Percentiles rank a stretch among this genome's conserved stretches.
These are phyloP conservation scores for Diatrype stigma DNA, from an alignment of 2,329 filamentous ascomycete genomes.

Conservation along the genomic window DNA sequence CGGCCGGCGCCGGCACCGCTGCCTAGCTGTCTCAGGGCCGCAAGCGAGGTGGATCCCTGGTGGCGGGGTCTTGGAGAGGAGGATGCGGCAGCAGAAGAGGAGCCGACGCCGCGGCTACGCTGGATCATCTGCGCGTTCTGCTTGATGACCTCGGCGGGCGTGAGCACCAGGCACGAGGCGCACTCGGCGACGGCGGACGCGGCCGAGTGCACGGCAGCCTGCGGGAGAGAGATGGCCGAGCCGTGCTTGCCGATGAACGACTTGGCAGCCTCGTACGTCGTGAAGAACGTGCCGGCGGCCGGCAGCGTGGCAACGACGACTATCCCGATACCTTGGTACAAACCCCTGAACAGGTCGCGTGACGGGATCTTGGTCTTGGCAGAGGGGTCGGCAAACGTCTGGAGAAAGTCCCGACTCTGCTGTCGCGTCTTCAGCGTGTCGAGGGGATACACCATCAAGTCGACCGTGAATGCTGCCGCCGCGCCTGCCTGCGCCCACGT, in stretches of 20 bases:
- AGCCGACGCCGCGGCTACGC: conserved; percentile 18
- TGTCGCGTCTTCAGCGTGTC: conserved; percentile 87
- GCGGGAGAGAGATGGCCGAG: conserved; percentile 50
- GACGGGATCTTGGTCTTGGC: conserved; percentile 48
- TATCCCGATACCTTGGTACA: conserved; percentile 85
- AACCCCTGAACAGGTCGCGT: conserved; percentile 53
- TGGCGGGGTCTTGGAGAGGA: neutral
- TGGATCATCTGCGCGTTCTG: conserved; percentile 86
- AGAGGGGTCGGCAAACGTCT: conserved; percentile 56
- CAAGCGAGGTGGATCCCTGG: conserved; percentile 38
- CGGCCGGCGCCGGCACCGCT: conserved; percentile 52
- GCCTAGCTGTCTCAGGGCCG: conserved; percentile 45
- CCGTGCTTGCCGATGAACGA: conserved; percentile 49
- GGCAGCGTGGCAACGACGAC: conserved; percentile 84
- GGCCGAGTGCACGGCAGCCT: conserved; percentile 65
- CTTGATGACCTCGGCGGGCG: conserved; percentile 86
- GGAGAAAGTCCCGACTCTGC: conserved; percentile 72
- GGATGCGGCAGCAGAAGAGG: too few relatives aligned
- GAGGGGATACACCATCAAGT: conserved; percentile 79
- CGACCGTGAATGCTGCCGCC: conserved; percentile 79
- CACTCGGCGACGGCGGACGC: conserved; percentile 77
- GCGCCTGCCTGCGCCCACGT: conserved; percentile 65
- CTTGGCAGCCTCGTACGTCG: conserved; percentile 79
- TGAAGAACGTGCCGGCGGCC: conserved; percentile 80
- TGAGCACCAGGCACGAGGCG: conserved; percentile 80